phyloP scores from a whole-genome alignment of 257 asterid species.

The Jacaranda mimosifolia region DNA sequence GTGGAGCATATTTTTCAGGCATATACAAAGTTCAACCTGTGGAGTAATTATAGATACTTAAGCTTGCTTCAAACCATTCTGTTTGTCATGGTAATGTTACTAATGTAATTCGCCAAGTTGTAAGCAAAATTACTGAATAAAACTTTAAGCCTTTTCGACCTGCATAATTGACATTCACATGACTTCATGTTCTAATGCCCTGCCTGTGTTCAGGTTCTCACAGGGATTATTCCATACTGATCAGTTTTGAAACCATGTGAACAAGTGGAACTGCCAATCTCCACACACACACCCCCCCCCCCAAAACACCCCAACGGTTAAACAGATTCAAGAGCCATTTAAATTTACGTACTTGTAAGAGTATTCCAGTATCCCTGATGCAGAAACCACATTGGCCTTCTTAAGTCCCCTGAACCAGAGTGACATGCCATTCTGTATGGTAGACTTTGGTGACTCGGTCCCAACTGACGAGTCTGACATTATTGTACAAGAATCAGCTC shows the following conservation, averaged over 20 bases:
- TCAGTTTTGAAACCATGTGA: background rate
- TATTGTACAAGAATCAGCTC: slow-evolving; percentile 57
- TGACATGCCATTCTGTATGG: slow-evolving; percentile 45
- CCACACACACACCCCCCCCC: background rate
- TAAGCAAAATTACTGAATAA: background rate
- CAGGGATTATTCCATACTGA: background rate
- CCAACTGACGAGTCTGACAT: slow-evolving; percentile 74
- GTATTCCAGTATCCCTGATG: slow-evolving; percentile 74
- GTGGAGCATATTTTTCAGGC: background rate
- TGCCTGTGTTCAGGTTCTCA: background rate
- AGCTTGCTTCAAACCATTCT: background rate
- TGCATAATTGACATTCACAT: background rate
- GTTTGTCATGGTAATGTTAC: background rate
- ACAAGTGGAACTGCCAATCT: background rate
- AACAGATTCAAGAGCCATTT: background rate
- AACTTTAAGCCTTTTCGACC: background rate
- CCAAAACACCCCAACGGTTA: background rate
- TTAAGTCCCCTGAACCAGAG: slow-evolving; percentile 61
- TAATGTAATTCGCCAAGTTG: background rate
- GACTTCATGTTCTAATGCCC: background rate
- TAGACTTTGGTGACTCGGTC: slow-evolving; percentile 65
- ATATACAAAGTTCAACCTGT: background rate
- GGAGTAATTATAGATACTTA: background rate
- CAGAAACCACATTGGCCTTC: slow-evolving; percentile 64
- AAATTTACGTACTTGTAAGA: slow-evolving; percentile 64